Evolutionary conservation across 108 stramenopile species (phyloP).

Genomic region (Cyclotella sp.): DNA sequence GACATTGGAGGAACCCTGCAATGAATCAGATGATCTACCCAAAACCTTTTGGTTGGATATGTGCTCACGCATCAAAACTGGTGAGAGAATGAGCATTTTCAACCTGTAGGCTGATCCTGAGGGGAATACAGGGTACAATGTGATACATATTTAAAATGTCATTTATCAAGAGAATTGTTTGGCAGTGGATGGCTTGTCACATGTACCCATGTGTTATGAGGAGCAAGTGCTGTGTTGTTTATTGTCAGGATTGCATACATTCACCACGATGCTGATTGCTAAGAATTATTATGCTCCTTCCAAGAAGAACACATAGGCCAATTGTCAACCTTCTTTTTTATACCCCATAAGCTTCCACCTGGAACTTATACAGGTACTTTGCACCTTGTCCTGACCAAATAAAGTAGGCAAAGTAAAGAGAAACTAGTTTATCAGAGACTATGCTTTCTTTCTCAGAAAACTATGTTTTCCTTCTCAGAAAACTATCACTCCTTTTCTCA

Average conservation of each 20-base stretch:
- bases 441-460: no score
- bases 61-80: conserved; percentile 70
- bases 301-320: no score
- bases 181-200: conserved; percentile 39
- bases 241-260: conserved; percentile 88
- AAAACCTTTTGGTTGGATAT: conserved; percentile 91
- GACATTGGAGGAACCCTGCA: conserved; percentile 56
- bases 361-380: no score
- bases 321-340: no score
- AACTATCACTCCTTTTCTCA: no score
- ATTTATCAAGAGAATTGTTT: conserved; percentile 95
- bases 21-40: conserved; percentile 55
- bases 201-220: conserved; percentile 83
- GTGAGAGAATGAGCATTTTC: conserved; percentile 74
- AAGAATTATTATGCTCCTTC: conserved; percentile 91
- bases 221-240: conserved; percentile 91
- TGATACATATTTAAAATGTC: conserved; percentile 89
- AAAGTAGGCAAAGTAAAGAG: no score
- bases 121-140: conserved; percentile 95
- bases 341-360: no score
- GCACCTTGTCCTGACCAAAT: no score
- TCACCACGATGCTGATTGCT: conserved; percentile 87
- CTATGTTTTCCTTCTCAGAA: no score
- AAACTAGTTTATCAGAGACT: no score
- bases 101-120: conserved; percentile 91